phyloP scores from a whole-genome alignment of 2,329 filamentous ascomycete genomes.

The Fusarium buxicola region DNA sequence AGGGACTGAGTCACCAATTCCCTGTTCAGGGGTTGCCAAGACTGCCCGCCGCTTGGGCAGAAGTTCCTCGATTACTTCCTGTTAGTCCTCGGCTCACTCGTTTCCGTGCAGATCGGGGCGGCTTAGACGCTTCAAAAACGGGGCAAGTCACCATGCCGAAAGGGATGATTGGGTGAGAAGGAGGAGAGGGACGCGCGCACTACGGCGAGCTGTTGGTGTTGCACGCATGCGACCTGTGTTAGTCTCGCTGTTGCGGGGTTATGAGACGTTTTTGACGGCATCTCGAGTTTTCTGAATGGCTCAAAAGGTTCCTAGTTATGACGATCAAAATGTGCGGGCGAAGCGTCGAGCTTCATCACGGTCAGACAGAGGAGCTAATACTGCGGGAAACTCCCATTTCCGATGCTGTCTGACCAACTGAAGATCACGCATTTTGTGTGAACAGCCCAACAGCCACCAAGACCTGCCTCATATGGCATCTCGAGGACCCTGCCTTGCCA shows the following conservation, averaged over 20 bases:
- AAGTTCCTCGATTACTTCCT: conserved; percentile 8
- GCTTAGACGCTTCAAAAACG: not conserved
- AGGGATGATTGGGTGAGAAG: not conserved
- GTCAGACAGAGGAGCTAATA: conserved; percentile 20
- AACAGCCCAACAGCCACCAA: conserved; percentile 10
- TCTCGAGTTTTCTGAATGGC: conserved; percentile 9
- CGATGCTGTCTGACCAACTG: conserved; percentile 9
- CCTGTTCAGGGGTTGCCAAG: conserved; percentile 14
- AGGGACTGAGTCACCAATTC: not conserved
- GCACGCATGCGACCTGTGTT: not conserved
- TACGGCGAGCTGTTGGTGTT: conserved; percentile 10
- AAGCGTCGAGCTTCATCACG: conserved; percentile 4
- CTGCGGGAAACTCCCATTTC: conserved; percentile 9
- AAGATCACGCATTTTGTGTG: not conserved
- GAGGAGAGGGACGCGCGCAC: not conserved
- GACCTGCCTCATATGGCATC: conserved; percentile 16
- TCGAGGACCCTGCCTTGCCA: conserved; percentile 24
- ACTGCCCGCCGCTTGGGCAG: conserved; percentile 3
- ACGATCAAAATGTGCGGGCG: conserved; percentile 3
- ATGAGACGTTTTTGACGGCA: conserved; percentile 15
- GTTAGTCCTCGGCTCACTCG: not conserved
- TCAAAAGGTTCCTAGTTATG: conserved; percentile 5
- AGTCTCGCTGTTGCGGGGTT: conserved; percentile 1
- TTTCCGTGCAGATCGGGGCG: not conserved
- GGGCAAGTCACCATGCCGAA: conserved; percentile 1